These are phyloP conservation scores for Eucalyptus melliodora DNA, from an alignment of 345 rosid species.

Conservation along the genomic window DNA sequence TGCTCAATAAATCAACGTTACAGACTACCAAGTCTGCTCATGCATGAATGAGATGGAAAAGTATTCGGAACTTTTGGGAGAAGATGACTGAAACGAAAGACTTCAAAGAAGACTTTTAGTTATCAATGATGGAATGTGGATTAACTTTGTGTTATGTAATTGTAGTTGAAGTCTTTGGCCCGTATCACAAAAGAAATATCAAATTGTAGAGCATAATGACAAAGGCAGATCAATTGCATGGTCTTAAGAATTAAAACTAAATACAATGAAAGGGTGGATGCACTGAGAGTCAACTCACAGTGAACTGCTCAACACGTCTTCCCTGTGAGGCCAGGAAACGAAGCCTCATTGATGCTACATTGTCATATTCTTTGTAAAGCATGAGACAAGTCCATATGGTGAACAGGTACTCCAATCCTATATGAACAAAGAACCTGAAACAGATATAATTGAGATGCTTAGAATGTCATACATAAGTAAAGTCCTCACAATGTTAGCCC, in stretches of 20 bases:
- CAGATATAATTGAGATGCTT: background rate
- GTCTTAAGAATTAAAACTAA: background rate
- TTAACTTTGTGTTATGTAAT: background rate
- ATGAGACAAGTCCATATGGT: conserved; percentile 81
- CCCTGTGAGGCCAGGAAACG: conserved; percentile 68
- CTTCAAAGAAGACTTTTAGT: background rate
- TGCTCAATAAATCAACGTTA: background rate
- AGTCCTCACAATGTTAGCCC: background rate
- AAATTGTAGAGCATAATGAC: background rate
- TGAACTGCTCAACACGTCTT: conserved; percentile 82
- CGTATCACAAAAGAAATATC: background rate
- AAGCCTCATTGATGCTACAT: conserved; percentile 71
- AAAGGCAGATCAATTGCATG: background rate
- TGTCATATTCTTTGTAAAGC: conserved; percentile 86
- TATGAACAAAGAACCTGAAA: conserved; percentile 88
- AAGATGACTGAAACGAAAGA: background rate
- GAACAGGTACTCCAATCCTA: conserved; percentile 72
- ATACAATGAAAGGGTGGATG: background rate
- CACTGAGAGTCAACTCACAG: conserved; percentile 35
- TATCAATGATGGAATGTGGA: background rate
- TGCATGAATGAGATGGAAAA: background rate
- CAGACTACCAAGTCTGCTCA: background rate
- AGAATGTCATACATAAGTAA: background rate
- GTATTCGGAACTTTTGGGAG: background rate
- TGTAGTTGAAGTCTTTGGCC: background rate